Evolutionary conservation across 139 green algal genomes (phyloP).

Genomic region (Mychonastes homosphaera): DNA sequence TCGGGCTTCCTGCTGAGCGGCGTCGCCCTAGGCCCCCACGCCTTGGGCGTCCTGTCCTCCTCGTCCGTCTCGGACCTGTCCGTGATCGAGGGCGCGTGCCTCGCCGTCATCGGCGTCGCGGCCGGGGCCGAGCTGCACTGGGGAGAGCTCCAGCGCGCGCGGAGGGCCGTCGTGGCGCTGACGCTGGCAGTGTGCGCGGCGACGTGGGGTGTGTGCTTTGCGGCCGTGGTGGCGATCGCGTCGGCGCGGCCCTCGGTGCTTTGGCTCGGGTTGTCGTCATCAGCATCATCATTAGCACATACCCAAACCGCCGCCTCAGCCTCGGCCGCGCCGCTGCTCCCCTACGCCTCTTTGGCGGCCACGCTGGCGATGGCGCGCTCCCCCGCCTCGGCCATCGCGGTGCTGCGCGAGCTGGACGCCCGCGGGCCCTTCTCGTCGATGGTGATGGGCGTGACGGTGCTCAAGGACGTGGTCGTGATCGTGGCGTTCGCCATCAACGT

Average conservation of each 20-base stretch:
- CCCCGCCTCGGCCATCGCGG: conserved; percentile 44
- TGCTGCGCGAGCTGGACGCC: conserved; percentile 70
- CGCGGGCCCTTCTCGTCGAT: conserved; percentile 66
- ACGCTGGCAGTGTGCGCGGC: not conserved
- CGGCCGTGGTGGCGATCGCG: too few relatives aligned
- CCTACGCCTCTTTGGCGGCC: not conserved
- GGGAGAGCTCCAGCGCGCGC: conserved; percentile 38
- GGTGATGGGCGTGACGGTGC: conserved; percentile 73
- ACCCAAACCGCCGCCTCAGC: too few relatives aligned
- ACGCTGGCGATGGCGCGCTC: not conserved
- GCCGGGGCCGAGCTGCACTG: conserved; percentile 67
- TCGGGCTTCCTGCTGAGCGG: conserved; percentile 67
- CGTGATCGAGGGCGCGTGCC: conserved; percentile 47
- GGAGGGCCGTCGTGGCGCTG: conserved; percentile 8
- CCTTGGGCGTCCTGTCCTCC: conserved; percentile 40
- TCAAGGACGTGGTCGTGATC: conserved; percentile 89
- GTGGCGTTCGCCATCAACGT: conserved; percentile 73
- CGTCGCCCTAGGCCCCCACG: conserved; percentile 49
- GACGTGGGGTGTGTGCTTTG: not conserved
- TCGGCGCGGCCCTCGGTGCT: too few relatives aligned
- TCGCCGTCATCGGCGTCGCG: conserved; percentile 64
- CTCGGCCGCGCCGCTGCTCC: too few relatives aligned
- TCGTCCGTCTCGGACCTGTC: conserved; percentile 36
- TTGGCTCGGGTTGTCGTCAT: too few relatives aligned
- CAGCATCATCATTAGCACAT: too few relatives aligned